Conservation (phyloP, 164 flowering plant species). For the Dillenia turbinata region DNA sequence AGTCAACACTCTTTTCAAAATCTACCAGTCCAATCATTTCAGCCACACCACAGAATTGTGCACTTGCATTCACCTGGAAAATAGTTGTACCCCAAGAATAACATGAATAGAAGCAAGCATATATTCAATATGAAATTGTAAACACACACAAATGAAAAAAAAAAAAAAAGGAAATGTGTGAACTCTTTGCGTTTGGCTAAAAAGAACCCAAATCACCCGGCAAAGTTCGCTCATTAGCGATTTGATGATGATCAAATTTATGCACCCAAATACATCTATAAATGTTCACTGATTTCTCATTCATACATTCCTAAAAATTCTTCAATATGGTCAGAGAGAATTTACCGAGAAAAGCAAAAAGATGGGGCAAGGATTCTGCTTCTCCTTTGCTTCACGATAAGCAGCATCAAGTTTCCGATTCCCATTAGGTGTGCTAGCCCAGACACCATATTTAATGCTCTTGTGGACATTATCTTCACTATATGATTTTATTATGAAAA, state of each 20-base stretch:
- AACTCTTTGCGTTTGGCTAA: neutral
- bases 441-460: constrained; percentile 86
- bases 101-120: neutral
- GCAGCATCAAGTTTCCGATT: constrained; percentile 86
- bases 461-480: constrained; percentile 96
- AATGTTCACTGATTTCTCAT: no score
- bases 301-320: no score
- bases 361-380: constrained; percentile 49
- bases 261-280: no score
- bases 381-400: constrained; percentile 68
- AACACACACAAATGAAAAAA: neutral
- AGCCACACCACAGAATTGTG: constrained; percentile 94
- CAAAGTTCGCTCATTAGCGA: neutral
- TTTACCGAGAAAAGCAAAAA: constrained; percentile 87
- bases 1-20: constrained; percentile 80
- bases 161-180: neutral
- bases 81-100: neutral
- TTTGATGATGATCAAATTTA: neutral
- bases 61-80: constrained; percentile 92
- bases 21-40: constrained; percentile 96
- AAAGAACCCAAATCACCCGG: neutral
- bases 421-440: constrained; percentile 96
- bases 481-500: constrained; percentile 88
- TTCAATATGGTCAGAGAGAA: neutral
- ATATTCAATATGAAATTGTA: no score